Conservation (phyloP, 2,329 filamentous ascomycete genomes). For the Penicillium sclerotigenum region DNA sequence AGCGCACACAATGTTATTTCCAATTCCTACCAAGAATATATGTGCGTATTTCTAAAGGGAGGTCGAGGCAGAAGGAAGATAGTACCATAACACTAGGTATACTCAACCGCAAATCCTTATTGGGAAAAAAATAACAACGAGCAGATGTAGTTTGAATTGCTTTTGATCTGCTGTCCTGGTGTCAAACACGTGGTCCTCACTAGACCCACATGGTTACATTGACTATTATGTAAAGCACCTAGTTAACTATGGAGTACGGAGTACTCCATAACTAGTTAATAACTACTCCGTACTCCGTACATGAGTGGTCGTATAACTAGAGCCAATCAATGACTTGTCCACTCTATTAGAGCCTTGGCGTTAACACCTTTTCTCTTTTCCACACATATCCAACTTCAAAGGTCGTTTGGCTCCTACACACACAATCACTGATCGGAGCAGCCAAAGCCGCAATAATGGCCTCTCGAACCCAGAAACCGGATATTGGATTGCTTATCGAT, state of each 20-base stretch:
- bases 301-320: neutral
- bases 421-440: neutral
- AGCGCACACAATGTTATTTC: no score
- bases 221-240: neutral
- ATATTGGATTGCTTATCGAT: constrained; percentile 3
- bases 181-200: neutral
- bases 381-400: neutral
- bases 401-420: neutral
- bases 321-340: neutral
- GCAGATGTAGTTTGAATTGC: no score
- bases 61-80: no score
- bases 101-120: no score
- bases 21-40: no score
- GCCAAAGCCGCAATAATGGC: neutral
- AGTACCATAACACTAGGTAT: no score
- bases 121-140: no score
- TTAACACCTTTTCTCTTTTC: neutral
- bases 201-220: neutral
- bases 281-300: no score
- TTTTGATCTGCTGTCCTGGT: no score
- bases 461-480: neutral
- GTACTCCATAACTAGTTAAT: no score
- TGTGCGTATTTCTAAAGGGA: no score
- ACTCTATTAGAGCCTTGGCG: neutral
- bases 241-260: no score